phyloP scores from a whole-genome alignment of 2,329 filamentous ascomycete species.

The Pezicula carpinea region DNA sequence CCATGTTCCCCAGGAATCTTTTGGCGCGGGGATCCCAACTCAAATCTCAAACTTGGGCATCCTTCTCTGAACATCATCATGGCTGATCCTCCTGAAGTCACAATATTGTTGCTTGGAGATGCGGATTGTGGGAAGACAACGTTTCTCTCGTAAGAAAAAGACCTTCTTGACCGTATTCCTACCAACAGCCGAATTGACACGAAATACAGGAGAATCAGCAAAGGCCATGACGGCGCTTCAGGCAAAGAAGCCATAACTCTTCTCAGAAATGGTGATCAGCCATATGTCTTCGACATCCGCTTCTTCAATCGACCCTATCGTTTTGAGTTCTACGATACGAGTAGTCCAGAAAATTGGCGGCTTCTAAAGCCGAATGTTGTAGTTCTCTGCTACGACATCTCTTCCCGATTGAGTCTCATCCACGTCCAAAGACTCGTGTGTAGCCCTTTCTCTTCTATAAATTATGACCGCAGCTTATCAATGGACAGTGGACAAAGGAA shows the following conservation, averaged over 20 bases:
- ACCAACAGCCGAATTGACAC: neutral
- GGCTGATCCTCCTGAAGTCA: conserved; percentile 39
- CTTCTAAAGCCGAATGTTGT: conserved; percentile 54
- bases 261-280: conserved; percentile 55
- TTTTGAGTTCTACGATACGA: conserved; percentile 57
- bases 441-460: conserved; percentile 1
- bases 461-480: neutral
- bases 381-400: conserved; percentile 58
- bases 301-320: conserved; percentile 42
- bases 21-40: conserved; percentile 3
- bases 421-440: conserved; percentile 53
- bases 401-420: conserved; percentile 51
- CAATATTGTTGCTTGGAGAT: conserved; percentile 55
- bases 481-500: conserved; percentile 51
- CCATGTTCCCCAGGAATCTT: conserved; percentile 21
- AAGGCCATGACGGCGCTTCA: conserved; percentile 35
- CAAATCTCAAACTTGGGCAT: neutral
- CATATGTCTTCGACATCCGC: conserved; percentile 52
- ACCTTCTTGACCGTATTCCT: neutral
- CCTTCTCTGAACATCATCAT: conserved; percentile 9
- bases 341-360: conserved; percentile 53
- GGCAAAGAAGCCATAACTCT: conserved; percentile 40
- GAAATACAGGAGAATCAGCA: conserved; percentile 45
- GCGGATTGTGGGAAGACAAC: conserved; percentile 56
- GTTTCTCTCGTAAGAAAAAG: conserved; percentile 51